Base-by-base conservation (phyloP, 2,329 filamentous ascomycete species). In the Diaporthe australafricana region DNA sequence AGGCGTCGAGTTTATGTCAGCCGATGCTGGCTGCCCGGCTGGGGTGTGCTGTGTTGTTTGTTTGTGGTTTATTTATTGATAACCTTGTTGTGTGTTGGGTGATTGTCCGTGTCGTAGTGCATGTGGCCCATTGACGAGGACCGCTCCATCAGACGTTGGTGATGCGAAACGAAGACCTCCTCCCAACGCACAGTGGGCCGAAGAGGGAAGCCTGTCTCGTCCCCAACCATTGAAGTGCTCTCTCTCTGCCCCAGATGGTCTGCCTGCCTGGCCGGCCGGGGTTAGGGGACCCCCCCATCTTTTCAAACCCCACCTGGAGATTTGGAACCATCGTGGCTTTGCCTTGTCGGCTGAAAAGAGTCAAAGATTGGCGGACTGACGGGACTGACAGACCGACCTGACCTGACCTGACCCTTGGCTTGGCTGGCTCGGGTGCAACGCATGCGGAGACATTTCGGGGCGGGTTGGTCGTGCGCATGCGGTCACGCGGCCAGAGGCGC, bases 1-100 rank as follows among this genome's bases (percentile, higher is more conserved):
- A 35, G 57, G 57, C 42, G 57, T 48, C 57, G 42, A 63, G 57
- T 63, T 35, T 63, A 63, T 63, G 57, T 63, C 57, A 63, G 57
- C 57, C 57, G 57, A 63, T 42, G 25, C 57, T 48, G 20, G 42
- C 57, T 47, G 40, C 42, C 42, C 57, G 57, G 22, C 57, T 48
- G 50, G 50, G 11, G 14, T 32, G 25, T 27, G 38, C 56, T 20
- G 40, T 47, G 56, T 38, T 47, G 42, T 63, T 27, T 63, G 8
- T 60, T 35, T 42, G 17, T 60, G 16, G 14, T 38, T 12, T 50
- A 3, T 11, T 7, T 8, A 47, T 35, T 48, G 57, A 12, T 48
- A 22, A 47, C n/a, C 11, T 48, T 63, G 47, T 63, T 63, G 57
- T 42, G 42, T 20, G 22, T 3, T 38, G 48, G 57, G 57, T 63